Evolutionary conservation across 441 rosid genomes (phyloP).

Genomic region (Euphorbia celastroides): DNA sequence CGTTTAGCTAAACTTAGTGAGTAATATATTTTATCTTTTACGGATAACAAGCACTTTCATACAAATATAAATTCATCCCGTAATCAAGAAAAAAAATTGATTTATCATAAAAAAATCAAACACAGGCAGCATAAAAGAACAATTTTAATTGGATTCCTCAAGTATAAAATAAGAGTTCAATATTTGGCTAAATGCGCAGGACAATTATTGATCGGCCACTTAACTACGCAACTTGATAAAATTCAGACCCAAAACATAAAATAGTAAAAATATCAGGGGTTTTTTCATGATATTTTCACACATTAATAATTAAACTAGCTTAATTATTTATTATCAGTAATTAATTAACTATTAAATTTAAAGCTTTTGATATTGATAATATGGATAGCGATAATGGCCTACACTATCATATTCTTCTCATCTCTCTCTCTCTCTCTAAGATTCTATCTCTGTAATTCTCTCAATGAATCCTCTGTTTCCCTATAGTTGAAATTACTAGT

Average conservation of each 20-base stretch:
- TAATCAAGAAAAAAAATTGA: no score
- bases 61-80: no score
- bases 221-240: background rate
- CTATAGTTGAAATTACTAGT: conserved; percentile 9
- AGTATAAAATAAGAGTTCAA: no score
- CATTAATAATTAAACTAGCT: background rate
- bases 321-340: conserved; percentile 5
- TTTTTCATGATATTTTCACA: background rate
- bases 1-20: no score
- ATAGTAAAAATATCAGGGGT: background rate
- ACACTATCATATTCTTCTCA: conserved; percentile 48
- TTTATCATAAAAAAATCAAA: no score
- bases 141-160: no score
- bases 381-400: conserved; percentile 52
- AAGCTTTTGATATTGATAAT: conserved; percentile 14
- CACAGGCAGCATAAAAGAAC: no score
- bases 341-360: conserved; percentile 1
- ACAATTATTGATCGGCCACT: no score
- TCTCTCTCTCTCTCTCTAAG: conserved; percentile 33
- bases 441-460: conserved; percentile 33
- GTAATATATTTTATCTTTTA: no score
- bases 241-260: background rate
- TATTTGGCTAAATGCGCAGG: no score
- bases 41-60: no score
- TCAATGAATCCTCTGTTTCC: conserved; percentile 33